Conservation (phyloP, 352 stramenopile genomes). For the Thalassiosira allenii region DNA sequence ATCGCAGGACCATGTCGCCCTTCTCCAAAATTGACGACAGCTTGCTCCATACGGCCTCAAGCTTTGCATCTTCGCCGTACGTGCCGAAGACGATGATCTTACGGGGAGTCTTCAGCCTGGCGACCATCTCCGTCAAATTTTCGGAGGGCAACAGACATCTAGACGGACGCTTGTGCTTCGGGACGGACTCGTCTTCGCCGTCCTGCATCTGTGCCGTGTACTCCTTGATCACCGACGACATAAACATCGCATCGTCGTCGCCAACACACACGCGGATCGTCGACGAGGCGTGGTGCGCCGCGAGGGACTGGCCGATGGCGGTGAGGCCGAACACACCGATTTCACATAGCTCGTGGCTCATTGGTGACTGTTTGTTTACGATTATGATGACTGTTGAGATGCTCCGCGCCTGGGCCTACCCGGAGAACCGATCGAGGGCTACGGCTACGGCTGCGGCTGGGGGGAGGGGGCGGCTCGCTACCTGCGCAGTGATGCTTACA, state of each 20-base stretch:
- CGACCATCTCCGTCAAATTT: slow-evolving; percentile 32
- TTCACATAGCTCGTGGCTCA: slow-evolving; percentile 50
- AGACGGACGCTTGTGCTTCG: slow-evolving; percentile 5
- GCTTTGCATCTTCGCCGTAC: slow-evolving; percentile 30
- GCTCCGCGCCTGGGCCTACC: too few species aligned
- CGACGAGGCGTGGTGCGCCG: slow-evolving; percentile 45
- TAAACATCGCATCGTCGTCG: slow-evolving; percentile 46
- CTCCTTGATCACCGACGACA: slow-evolving; percentile 41
- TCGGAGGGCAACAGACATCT: slow-evolving; percentile 42
- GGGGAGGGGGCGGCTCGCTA: too few species aligned
- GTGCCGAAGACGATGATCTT: slow-evolving; percentile 60
- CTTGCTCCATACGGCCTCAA: slow-evolving; percentile 43
- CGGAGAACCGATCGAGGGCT: too few species aligned
- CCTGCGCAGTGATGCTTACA: too few species aligned
- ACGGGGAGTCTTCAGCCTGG: slow-evolving; percentile 16
- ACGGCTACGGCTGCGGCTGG: too few species aligned
- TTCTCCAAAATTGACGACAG: slow-evolving; percentile 20
- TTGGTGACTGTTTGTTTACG: neutral
- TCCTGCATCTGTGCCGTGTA: slow-evolving; percentile 26
- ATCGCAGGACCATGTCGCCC: slow-evolving; percentile 51
- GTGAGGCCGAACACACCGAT: slow-evolving; percentile 51
- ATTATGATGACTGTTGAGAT: too few species aligned
- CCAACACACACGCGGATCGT: slow-evolving; percentile 42
- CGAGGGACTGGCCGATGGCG: slow-evolving; percentile 42
- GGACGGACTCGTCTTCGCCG: neutral